phyloP scores from a whole-genome alignment of 2,329 filamentous ascomycete species.

The Dryadomyces quercivorus region DNA sequence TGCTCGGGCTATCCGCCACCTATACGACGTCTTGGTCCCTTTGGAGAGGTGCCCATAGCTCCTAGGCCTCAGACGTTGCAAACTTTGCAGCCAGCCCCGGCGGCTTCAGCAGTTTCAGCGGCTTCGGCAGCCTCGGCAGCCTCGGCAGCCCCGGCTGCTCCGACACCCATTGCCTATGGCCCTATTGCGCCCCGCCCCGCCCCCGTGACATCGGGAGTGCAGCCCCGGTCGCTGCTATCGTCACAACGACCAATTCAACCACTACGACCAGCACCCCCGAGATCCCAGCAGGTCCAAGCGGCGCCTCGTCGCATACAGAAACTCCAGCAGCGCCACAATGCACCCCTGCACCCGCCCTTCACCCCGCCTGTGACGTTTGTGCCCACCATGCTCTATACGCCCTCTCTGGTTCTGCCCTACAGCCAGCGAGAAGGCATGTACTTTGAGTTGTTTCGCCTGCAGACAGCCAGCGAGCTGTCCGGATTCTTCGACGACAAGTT shows the following conservation, averaged over 20 bases:
- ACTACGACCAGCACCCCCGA: not conserved
- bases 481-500: constrained; percentile 56
- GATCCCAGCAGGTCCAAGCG: constrained; percentile 13
- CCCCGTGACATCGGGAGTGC: not conserved
- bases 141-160: not conserved
- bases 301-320: constrained; percentile 8
- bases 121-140: too few species aligned
- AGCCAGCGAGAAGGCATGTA: constrained; percentile 42
- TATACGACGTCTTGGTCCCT: constrained; percentile 30
- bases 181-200: not conserved
- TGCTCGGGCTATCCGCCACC: constrained; percentile 54
- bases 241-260: not conserved
- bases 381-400: constrained; percentile 20
- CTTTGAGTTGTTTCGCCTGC: constrained; percentile 48
- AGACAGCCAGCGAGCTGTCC: constrained; percentile 50
- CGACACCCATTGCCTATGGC: not conserved
- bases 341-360: constrained; percentile 21
- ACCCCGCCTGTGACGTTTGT: not conserved
- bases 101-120: too few species aligned
- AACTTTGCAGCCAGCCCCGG: constrained; percentile 9
- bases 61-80: constrained; percentile 23
- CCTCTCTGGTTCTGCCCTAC: constrained; percentile 32
- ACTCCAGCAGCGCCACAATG: constrained; percentile 10
- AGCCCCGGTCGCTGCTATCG: not conserved
- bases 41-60: constrained; percentile 36